These are phyloP conservation scores for Phytopythium montanum DNA, from an alignment of 352 stramenopile species.

Conservation along the genomic window DNA sequence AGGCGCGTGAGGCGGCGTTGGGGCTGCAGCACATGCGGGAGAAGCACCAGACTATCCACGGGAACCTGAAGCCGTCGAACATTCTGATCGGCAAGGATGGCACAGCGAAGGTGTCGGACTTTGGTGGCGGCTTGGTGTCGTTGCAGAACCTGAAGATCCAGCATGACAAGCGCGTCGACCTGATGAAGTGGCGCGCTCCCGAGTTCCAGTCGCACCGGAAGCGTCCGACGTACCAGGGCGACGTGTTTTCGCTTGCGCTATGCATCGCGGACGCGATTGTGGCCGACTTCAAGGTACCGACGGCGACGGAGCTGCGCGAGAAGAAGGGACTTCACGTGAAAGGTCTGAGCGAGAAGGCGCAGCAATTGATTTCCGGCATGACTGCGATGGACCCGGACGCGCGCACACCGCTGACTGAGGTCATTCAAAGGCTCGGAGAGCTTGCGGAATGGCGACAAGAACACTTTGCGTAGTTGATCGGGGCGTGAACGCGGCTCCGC, in stretches of 20 bases:
- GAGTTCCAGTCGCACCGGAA: constrained; percentile 13
- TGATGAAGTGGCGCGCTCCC: constrained; percentile 17
- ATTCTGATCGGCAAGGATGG: constrained; percentile 48
- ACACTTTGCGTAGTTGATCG: too few species aligned
- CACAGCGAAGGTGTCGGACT: constrained; percentile 73
- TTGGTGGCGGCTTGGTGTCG: constrained; percentile 36
- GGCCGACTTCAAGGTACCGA: background rate
- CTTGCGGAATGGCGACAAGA: too few species aligned
- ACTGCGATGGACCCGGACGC: background rate
- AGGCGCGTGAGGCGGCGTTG: constrained; percentile 19
- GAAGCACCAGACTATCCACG: constrained; percentile 28
- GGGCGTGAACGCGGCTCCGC: too few species aligned
- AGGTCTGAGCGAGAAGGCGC: background rate
- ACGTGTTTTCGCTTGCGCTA: constrained; percentile 26
- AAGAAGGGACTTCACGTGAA: background rate
- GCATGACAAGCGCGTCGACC: constrained; percentile 4
- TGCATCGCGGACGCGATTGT: constrained; percentile 25
- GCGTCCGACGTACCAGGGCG: constrained; percentile 20
- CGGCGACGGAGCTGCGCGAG: background rate
- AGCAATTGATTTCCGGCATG: background rate
- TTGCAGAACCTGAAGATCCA: constrained; percentile 15
- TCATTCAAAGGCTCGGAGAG: background rate
- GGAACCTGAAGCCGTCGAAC: constrained; percentile 62
- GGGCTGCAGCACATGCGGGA: constrained; percentile 70
- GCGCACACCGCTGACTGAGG: background rate